Base-by-base conservation (phyloP, 805 yeast genomes). In the Starmerella sirachaensis region DNA sequence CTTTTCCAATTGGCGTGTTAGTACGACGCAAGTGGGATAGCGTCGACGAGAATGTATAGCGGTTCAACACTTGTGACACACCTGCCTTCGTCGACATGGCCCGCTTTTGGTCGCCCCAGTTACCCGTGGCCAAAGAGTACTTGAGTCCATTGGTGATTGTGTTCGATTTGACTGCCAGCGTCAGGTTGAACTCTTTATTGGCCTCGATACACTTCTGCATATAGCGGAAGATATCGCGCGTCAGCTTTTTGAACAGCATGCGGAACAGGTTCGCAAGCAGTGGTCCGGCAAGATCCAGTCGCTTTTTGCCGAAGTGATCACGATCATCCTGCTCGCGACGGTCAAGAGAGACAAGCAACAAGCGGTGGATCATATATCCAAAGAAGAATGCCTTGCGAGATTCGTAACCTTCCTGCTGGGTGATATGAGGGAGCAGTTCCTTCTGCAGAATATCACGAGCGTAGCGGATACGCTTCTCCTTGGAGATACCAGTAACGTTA, bases 41-140 rank as follows among this genome's bases (percentile, higher is more conserved):
- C 2, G 99, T 91, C n/a, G 98, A 91, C 2, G 97, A 84, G 61
- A 91, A 91, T 5, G 99, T 91, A 64, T 91, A 91, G 66, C 99
- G 76, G 62, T 91, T 91, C 62, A 91, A 72, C 49, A 91, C 98
- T 68, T 91, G 98, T 19, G 97, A 88, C 32, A 93, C 99, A 73
- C 99, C 99, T 5, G 98, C 99, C 61, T 94, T 78, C 14, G 96
- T 78, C 45, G 91, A 77, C 98, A 91, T 91, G 11, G 97, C 96
- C 62, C 91, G 91, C 77, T 86, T 88, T 61, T 91, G 99, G 63
- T 91, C 99, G 67, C 99, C 98, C 99, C 99, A 91, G 66, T 91
- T 91, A 70, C 99, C 99, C 12, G 99, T 91, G 38, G 99, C 99
- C 56, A 91, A 70, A 27, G 98, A 91, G 63, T 91, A 91, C 59